Evolutionary conservation across 2,329 filamentous ascomycete species (phyloP), one percentile per base, ranked within the genome.

Genomic region (Ophiosphaerella herpotricha): DNA sequence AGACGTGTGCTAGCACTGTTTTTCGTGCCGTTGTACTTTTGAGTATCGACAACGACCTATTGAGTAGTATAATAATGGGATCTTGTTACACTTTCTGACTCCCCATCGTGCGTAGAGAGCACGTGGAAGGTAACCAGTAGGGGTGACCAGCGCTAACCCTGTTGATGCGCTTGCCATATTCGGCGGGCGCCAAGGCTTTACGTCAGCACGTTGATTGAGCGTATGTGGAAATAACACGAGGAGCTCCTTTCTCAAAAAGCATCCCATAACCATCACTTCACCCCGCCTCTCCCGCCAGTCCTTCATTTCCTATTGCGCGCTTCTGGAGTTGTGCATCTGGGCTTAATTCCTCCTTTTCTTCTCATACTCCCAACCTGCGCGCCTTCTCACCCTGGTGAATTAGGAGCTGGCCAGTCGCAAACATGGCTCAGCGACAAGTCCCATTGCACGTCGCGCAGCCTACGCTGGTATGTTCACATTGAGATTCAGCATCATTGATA

Each of bases 371-470:
- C 55, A 57, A 49, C 52, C 61, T 66, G 58, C 52, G 64, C 58
- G 63, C 57, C 57, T 55, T 56, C 63, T 67, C 65, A 61, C 62
- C 40, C 63, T 60, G 63, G 70, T 71, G 70, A 73, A 69, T 59
- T 71, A 58, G 67, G 66, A 73, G 67, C 68, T 70, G 59, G 49
- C 63, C 63, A 58, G 69, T 72, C 67, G 70, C 70, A 70, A 78
- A 67, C 72, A 80, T 80, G 85, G 83, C 85, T 74, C 84, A 86
- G 77, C 82, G 95, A 73, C 91, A 90, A 71, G 96, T 96, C 80
- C 91, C 91, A 82, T 95, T 96, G 64, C 63, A 68, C 57, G 70
- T 72, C 78, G 89, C 88, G 75, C 91, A 96, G 86, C 85, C 93
- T 71, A 83, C 93, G 75, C 89, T 92, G 81, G 85, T 87, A 77